These are phyloP conservation scores for Thermothielavioides terrestris DNA, from an alignment of 495 filamentous ascomycete species.

Conservation along the genomic window DNA sequence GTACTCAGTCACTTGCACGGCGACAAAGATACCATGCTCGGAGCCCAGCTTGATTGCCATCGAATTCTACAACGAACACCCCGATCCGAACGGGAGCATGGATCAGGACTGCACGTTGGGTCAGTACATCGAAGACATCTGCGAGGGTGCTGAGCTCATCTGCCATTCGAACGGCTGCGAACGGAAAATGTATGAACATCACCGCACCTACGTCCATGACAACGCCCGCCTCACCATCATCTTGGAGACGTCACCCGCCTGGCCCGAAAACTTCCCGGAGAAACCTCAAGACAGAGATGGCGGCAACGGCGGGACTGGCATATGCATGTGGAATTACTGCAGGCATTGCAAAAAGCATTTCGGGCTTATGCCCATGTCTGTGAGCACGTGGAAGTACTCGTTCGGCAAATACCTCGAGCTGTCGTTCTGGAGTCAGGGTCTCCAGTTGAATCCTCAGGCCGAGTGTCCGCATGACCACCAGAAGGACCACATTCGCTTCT, in stretches of 20 bases:
- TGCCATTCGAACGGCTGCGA: conserved; percentile 85
- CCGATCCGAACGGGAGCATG: conserved; percentile 48
- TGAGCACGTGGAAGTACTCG: conserved; percentile 95
- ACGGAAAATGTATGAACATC: conserved; percentile 82
- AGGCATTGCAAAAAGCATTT: conserved; percentile 86
- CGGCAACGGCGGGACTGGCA: conserved; percentile 43
- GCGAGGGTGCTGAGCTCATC: conserved; percentile 58
- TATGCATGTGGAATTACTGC: conserved; percentile 97
- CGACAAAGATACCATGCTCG: conserved; percentile 81
- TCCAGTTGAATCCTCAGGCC: conserved; percentile 69
- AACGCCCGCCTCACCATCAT: conserved; percentile 88
- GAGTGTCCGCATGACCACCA: conserved; percentile 85
- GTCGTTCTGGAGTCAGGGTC: conserved; percentile 84
- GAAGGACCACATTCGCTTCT: conserved; percentile 83
- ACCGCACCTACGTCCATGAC: conserved; percentile 95
- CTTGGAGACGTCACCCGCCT: conserved; percentile 55
- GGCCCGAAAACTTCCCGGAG: conserved; percentile 38
- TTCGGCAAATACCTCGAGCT: conserved; percentile 97
- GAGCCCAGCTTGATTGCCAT: conserved; percentile 81
- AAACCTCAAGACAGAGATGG: conserved; percentile 31
- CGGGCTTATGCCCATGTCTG: conserved; percentile 84
- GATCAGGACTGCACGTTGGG: conserved; percentile 88
- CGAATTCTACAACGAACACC: conserved; percentile 87
- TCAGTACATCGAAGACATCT: conserved; percentile 91
- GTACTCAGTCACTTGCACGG: conserved; percentile 84